These are phyloP conservation scores for Hibiscus tridactylites DNA, from an alignment of 345 rosid species.

Conservation along the genomic window DNA sequence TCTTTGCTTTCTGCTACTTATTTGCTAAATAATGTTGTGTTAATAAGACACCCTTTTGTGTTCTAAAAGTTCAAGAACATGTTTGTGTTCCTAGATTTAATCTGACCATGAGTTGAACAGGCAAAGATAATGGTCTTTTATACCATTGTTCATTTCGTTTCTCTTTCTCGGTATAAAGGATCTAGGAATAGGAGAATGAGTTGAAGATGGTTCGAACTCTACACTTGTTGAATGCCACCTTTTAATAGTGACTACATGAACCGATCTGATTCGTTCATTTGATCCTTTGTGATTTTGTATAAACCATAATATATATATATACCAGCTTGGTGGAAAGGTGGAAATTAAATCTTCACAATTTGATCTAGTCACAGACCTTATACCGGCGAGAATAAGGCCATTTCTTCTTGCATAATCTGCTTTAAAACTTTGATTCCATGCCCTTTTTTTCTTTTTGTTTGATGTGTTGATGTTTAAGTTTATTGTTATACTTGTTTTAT, in stretches of 20 bases:
- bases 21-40: neutral
- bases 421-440: too few relatives aligned
- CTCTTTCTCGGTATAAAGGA: neutral
- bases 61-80: neutral
- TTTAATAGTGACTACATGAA: neutral
- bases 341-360: neutral
- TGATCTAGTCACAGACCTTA: neutral
- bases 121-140: too few relatives aligned
- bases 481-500: neutral
- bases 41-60: neutral
- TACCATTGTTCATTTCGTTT: too few relatives aligned
- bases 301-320: neutral
- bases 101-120: neutral
- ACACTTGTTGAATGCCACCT: neutral
- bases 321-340: neutral
- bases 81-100: neutral
- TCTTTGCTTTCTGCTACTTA: neutral
- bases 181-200: too few relatives aligned
- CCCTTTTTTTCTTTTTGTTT: too few relatives aligned
- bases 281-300: neutral
- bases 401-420: too few relatives aligned
- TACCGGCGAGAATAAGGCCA: neutral
- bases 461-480: too few relatives aligned
- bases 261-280: neutral
- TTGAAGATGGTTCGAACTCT: neutral